Conservation (phyloP, 352 stramenopile genomes). For the Pythium monospermum region DNA sequence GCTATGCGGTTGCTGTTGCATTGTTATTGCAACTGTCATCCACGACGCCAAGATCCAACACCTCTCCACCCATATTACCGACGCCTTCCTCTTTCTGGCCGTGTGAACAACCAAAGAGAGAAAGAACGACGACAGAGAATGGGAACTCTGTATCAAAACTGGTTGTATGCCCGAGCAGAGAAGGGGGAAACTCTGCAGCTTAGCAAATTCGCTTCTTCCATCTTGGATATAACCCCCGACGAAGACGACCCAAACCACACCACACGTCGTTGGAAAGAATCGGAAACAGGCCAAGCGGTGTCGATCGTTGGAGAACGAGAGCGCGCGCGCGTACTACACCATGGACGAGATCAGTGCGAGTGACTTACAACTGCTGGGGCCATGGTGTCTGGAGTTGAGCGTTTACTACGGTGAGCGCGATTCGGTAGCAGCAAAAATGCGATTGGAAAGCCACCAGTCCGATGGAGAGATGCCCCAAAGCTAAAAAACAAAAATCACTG, state of each 20-base stretch:
- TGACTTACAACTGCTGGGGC: constrained; percentile 38
- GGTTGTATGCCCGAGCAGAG: constrained; percentile 66
- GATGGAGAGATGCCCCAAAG: no score
- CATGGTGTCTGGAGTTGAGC: constrained; percentile 28
- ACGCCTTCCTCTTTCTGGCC: constrained; percentile 4
- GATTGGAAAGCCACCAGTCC: no score
- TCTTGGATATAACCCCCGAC: no score
- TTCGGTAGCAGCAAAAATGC: constrained; percentile 22
- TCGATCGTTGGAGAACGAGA: not conserved
- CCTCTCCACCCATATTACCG: constrained; percentile 22
- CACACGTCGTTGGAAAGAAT: no score
- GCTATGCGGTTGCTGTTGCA: constrained; percentile 1
- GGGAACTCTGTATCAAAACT: constrained; percentile 70
- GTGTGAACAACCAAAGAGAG: not conserved
- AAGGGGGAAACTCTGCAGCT: constrained; percentile 80
- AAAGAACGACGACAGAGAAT: constrained; percentile 63
- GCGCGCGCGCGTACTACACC: not conserved
- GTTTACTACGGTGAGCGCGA: constrained; percentile 25
- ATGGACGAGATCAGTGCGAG: not conserved
- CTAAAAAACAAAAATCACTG: constrained; percentile 25
- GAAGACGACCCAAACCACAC: no score
- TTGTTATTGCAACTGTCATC: constrained; percentile 14
- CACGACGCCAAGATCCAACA: constrained; percentile 20
- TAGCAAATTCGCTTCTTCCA: constrained; percentile 43
- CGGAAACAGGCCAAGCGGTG: no score